Base-by-base conservation (phyloP, 768 basidiomycete species). In the Hemileccinum impolitum region DNA sequence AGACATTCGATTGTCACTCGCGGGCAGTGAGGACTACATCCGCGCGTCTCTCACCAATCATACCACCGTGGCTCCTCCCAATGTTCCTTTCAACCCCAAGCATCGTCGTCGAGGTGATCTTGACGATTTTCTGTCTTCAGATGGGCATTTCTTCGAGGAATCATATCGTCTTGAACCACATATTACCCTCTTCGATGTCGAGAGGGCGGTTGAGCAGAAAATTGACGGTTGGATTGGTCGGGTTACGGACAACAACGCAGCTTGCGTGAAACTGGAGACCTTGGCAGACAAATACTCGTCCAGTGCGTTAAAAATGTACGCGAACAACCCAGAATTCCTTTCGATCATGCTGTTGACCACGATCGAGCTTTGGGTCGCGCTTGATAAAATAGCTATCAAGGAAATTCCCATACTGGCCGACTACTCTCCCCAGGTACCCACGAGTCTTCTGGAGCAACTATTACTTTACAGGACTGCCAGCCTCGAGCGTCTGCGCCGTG, bases 401-500 rank as follows among this genome's bases (percentile, higher is more conserved):
- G 59, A 66, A 19, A 59, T 62, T 32, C 73, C 78, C 3, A 63
- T 79, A 10, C 59, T 81, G 6, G 37, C 36, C 0, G 59, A 72
- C 5, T 80, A 76, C 46, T 73, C 76, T 11, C 77, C 79, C 0
- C 77, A 76, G 49, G 58, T 81, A 0, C 67, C 74, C 1, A 23
- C 48, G 3, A 42, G 43, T 4, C 56, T 77, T 19, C 56, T 79
- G n/a, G 65, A 77, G 23, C 50, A 67, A 0, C 66, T 81, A 19
- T 59, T 81, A 8, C 63, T 81, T 3, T 67, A 61, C 19, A 65
- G 63, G 45, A 47, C 59, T 3, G 47, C 56, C 17, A 49, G 51
- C 9, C 48, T 77, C 19, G 45, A 46, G 13, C 63, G 72, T 4
- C 62, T 72, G 15, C 28, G 35, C 4, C 47, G 68, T 17, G 56